Base-by-base conservation (phyloP, 495 filamentous ascomycete species). In the Aspergillus incahuasiensis region DNA sequence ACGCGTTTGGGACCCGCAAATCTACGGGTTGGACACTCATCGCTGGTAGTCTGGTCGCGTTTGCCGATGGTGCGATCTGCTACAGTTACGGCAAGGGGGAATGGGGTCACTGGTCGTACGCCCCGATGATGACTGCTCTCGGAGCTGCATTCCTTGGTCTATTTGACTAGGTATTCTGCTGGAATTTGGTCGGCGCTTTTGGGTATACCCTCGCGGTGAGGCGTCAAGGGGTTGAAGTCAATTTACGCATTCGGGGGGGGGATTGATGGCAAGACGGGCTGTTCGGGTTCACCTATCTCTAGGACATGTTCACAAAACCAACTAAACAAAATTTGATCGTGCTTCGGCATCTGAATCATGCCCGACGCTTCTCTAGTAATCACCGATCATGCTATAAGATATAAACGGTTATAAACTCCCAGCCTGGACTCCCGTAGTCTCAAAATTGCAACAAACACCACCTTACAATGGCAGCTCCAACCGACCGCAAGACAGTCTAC, bases 101-200 rank as follows among this genome's bases (percentile, higher is more conserved):
- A 57, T 77, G 75, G 79, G 74, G 70, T 62, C 81, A 83, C 60
- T 84, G 79, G 78, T 71, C 74, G 6, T 82, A 82, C 69, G 78
- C 76, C 19, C 76, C 75, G 13, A 47, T 76, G 46, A 48, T 78
- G 22, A 56, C 63, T 13, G 54, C 61, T 12, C 58, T 75, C 41
- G 77, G 74, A 25, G 60, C 50, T 44, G 32, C 70, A 62, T 54
- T 72, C 52, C 21, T 69, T 49, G 67, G 62, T 16, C 19, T 61
- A 5, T 60, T 66, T 47, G 62, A 67, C 47, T 47, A 47, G 24
- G 13, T 11, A 11, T 2, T 11, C 12, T 11, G 32, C 12, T 9
- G 6, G 8, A 11, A 6, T 5, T 35, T 42, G 40, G 16, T 19
- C 1, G 6, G 11, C 25, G 25, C 8, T 28, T 28, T 8, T 28